These are phyloP conservation scores for Tetragonia tetragonoides DNA, from an alignment of 148 eudicot species.

Conservation along the genomic window DNA sequence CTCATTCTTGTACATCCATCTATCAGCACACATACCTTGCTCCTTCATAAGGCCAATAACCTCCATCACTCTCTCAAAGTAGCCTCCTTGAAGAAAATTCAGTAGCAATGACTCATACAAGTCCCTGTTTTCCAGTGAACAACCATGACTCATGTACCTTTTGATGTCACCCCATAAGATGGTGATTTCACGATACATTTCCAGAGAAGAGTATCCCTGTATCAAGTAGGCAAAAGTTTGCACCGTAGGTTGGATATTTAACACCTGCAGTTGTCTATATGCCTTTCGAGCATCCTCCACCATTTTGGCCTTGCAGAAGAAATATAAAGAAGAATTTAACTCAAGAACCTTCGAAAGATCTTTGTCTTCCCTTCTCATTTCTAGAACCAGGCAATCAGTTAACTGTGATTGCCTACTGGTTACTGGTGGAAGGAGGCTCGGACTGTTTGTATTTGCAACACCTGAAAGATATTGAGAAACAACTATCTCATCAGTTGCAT, in stretches of 20 bases:
- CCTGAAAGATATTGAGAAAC: slow-evolving; percentile 28
- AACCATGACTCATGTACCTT: slow-evolving; percentile 47
- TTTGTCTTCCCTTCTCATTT: slow-evolving; percentile 35
- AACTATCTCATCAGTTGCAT: slow-evolving; percentile 21
- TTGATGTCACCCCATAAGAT: slow-evolving; percentile 87
- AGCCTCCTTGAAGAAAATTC: slow-evolving; percentile 84
- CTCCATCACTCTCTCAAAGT: slow-evolving; percentile 91
- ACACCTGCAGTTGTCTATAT: slow-evolving; percentile 59
- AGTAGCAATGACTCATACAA: slow-evolving; percentile 65
- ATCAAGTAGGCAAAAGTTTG: slow-evolving; percentile 54
- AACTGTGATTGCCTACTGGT: slow-evolving; percentile 36
- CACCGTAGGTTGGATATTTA: slow-evolving; percentile 54
- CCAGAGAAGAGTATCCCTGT: slow-evolving; percentile 57
- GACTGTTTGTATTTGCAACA: slow-evolving; percentile 15
- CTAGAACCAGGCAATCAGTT: slow-evolving; percentile 40
- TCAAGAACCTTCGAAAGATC: slow-evolving; percentile 36
- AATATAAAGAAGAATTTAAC: slow-evolving; percentile 72
- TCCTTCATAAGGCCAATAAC: slow-evolving; percentile 57
- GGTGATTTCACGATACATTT: slow-evolving; percentile 75
- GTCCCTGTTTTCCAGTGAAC: slow-evolving; percentile 47
- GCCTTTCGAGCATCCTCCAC: slow-evolving; percentile 64
- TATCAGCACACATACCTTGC: slow-evolving; percentile 60
- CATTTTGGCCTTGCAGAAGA: slow-evolving; percentile 88
- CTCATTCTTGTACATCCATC: slow-evolving; percentile 59
- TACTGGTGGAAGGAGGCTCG: slow-evolving; percentile 11